These are phyloP conservation scores for Beauveria sp. DNA, from an alignment of 2,329 filamentous ascomycete genomes.

Conservation along the genomic window DNA sequence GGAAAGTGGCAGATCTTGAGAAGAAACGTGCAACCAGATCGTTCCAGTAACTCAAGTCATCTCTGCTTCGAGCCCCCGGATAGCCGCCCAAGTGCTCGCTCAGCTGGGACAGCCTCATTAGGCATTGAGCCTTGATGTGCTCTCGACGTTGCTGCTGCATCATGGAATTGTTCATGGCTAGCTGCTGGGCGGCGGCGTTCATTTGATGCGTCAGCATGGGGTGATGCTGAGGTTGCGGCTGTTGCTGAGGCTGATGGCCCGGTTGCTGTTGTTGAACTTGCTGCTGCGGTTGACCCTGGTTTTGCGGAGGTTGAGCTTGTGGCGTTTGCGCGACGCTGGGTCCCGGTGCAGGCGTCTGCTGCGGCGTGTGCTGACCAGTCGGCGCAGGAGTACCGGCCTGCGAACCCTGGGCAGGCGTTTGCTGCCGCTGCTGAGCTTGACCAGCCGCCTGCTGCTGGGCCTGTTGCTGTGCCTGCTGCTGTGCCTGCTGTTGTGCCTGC, in stretches of 20 bases:
- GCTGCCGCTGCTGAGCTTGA: slow-evolving; percentile 32
- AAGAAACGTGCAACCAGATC: slow-evolving; percentile 77
- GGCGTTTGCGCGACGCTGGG: slow-evolving; percentile 19
- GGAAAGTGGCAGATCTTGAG: slow-evolving; percentile 66
- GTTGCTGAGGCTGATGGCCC: slow-evolving; percentile 24
- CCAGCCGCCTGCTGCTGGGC: slow-evolving; percentile 22
- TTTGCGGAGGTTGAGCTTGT: slow-evolving; percentile 28
- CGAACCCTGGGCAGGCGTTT: slow-evolving; percentile 37
- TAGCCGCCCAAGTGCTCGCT: slow-evolving; percentile 54
- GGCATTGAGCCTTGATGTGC: slow-evolving; percentile 47
- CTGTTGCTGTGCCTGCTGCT: slow-evolving; percentile 20
- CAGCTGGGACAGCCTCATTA: slow-evolving; percentile 55
- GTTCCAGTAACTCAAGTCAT: slow-evolving; percentile 71
- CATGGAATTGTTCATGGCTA: slow-evolving; percentile 25
- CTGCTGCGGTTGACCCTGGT: slow-evolving; percentile 24
- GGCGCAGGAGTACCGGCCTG: slow-evolving; percentile 34
- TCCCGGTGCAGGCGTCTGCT: slow-evolving; percentile 37
- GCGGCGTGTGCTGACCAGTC: slow-evolving; percentile 39
- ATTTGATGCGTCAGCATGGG: slow-evolving; percentile 22
- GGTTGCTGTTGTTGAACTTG: slow-evolving; percentile 23
- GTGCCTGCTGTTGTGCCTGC: slow-evolving; percentile 16
- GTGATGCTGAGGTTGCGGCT: slow-evolving; percentile 29
- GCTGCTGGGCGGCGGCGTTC: slow-evolving; percentile 25
- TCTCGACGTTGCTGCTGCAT: slow-evolving; percentile 43
- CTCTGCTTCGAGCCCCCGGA: slow-evolving; percentile 49